Percentiles rank a stretch among this genome's conserved stretches.
Conservation (phyloP, 495 filamentous ascomycete genomes). For the Astrothelium subdiscretum region DNA sequence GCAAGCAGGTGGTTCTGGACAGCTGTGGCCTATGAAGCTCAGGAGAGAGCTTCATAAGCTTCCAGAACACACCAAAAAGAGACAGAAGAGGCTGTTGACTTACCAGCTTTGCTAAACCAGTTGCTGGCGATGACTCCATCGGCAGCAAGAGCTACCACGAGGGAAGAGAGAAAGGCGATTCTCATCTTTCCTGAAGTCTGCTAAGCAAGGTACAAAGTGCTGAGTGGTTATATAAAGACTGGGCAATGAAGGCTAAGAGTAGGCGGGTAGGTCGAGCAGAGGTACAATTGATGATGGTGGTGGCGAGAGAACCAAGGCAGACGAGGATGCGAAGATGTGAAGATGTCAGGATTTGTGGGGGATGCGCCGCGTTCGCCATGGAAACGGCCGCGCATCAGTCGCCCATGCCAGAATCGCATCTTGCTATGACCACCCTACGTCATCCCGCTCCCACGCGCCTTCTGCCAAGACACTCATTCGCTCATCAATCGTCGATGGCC, state of each 20-base stretch:
- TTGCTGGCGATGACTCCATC: slow-evolving; percentile 55
- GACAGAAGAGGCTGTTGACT: slow-evolving; percentile 22
- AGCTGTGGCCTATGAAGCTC: neutral
- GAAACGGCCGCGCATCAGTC: slow-evolving; percentile 34
- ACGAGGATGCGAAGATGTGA: neutral
- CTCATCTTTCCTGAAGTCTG: slow-evolving; percentile 46
- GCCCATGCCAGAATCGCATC: slow-evolving; percentile 12
- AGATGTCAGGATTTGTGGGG: slow-evolving; percentile 19
- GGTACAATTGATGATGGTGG: neutral
- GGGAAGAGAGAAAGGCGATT: slow-evolving; percentile 52
- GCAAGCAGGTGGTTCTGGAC: slow-evolving; percentile 1
- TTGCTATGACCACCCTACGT: neutral
- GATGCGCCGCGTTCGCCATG: slow-evolving; percentile 28
- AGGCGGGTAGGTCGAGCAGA: too few species aligned
- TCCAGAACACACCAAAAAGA: slow-evolving; percentile 8
- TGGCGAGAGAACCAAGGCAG: neutral
- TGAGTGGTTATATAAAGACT: neutral
- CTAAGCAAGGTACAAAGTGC: neutral
- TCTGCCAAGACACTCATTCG: neutral
- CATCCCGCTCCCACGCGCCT: neutral
- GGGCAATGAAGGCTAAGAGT: neutral
- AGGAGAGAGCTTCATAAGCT: neutral
- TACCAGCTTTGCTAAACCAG: slow-evolving; percentile 79
- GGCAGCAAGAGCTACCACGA: slow-evolving; percentile 59
- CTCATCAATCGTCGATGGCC: neutral